phyloP scores from a whole-genome alignment of 2,329 filamentous ascomycete species.

The Fusarium newnesense region DNA sequence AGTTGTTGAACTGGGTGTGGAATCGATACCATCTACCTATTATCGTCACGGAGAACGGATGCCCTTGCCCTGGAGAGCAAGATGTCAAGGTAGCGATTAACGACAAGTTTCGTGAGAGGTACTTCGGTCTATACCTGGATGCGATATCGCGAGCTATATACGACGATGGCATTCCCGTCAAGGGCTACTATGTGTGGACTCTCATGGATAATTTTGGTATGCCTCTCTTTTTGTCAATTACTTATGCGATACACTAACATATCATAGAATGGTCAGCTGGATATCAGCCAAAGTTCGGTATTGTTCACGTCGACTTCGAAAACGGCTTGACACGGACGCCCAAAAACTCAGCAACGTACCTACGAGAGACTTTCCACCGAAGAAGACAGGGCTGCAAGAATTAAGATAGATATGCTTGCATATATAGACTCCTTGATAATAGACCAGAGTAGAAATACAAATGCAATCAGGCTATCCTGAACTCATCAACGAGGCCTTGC shows the following conservation, averaged over 20 bases:
- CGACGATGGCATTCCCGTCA: neutral
- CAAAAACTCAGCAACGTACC: conserved; percentile 47
- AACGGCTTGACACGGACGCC: conserved; percentile 50
- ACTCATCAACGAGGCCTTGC: too few relatives aligned
- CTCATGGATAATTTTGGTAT: conserved; percentile 10
- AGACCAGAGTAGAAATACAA: too few relatives aligned
- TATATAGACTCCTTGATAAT: too few relatives aligned
- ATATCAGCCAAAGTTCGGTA: conserved; percentile 52
- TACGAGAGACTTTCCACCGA: neutral
- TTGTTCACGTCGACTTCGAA: conserved; percentile 51
- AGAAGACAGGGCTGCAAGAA: neutral
- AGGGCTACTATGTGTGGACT: conserved; percentile 1
- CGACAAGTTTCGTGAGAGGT: neutral
- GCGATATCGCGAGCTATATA: conserved; percentile 1
- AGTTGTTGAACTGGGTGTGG: conserved; percentile 38
- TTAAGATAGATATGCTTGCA: neutral
- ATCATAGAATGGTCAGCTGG: conserved; percentile 49
- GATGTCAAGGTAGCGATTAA: neutral
- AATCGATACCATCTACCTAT: conserved; percentile 25
- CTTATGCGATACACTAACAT: neutral
- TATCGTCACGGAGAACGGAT: neutral
- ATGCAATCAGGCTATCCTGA: too few relatives aligned
- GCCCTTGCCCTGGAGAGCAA: conserved; percentile 1
- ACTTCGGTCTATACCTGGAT: neutral
- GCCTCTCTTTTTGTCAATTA: too few relatives aligned